Base-by-base conservation (phyloP, 2,329 filamentous ascomycete species). In the Arthrobotrys megalospora region DNA sequence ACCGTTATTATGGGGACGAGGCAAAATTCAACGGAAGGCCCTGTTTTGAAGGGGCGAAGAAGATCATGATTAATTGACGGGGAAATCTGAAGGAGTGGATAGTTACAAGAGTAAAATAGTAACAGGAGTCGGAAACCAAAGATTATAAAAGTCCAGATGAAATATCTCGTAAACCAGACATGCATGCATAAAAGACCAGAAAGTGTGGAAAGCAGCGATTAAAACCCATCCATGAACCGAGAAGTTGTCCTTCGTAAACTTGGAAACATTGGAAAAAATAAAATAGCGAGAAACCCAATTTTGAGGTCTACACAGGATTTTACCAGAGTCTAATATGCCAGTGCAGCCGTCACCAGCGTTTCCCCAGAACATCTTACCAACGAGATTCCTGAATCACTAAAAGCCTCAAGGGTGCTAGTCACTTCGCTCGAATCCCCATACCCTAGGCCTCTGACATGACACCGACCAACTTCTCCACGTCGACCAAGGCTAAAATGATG, bases 361-460 rank as follows among this genome's bases (percentile, higher is more conserved):
- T 14, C 41, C 32, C 47, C 19, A 43, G 28, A 6, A 19, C 32
- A 21, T 32, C 34, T 45, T 71, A 36, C 14, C n/a, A 47, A 50
- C 62, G 7, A 47, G 6, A 48, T 16, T 32, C 32, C 28, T 38
- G 34, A 32, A 34, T 47, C 38, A 55, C 69, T 48, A 78, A 72
- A 67, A 10, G 47, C 19, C 67, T 41, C 11, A 50, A 38, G 32
- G 19, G 32, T 63, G 68, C 67, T 28, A 50, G 12, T 11, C n/a
- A n/a, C 60, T 60, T 60, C 8, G 14, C 55, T 43, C 8, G 11
- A 28, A 64, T n/a, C 53, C 66, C 50, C 43, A 41, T 71, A 68
- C 75, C 75, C 52, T 24, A 78, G 75, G 75, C 75, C 75, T 67
- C 73, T 71, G 36, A 66, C 43, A 45, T 78, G 62, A 43, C 19